Percentiles rank a stretch among this genome's conserved stretches.
These are phyloP conservation scores for Anthoceros angustus DNA, from an alignment of 225 moss, liverwort and hornwort genomes.

Conservation along the genomic window DNA sequence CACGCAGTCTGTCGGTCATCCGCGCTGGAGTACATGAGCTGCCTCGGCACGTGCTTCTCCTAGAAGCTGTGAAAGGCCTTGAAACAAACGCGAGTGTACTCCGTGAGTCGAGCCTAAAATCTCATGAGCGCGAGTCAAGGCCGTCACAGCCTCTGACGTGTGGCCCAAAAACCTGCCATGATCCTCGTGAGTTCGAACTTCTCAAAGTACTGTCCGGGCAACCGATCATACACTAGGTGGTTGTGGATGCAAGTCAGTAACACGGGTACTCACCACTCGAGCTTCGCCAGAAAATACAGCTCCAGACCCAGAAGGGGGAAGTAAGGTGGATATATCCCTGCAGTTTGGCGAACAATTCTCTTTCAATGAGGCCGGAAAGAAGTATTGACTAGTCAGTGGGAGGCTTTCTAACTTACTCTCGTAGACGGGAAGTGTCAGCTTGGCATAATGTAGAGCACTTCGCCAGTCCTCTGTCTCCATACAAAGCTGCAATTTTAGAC, in stretches of 20 bases:
- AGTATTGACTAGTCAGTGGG: constrained; percentile 11
- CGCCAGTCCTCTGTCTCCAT: constrained; percentile 68
- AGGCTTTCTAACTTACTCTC: constrained; percentile 34
- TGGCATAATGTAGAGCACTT: constrained; percentile 53
- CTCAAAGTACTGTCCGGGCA: neutral
- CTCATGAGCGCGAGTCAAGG: constrained; percentile 33
- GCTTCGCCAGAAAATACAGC: constrained; percentile 62
- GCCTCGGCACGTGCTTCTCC: constrained; percentile 57
- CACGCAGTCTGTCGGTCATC: neutral
- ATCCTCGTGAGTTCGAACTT: neutral
- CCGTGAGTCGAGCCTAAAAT: constrained; percentile 63
- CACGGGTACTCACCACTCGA: constrained; percentile 44
- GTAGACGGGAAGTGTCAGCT: constrained; percentile 55
- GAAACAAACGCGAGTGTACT: constrained; percentile 37
- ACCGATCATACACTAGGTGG: neutral
- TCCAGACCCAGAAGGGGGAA: constrained; percentile 87
- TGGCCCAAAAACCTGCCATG: constrained; percentile 43
- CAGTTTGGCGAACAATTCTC: neutral
- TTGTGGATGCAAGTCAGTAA: too few relatives aligned
- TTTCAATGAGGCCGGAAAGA: neutral
- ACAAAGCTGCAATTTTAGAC: constrained; percentile 39
- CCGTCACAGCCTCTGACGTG: constrained; percentile 31
- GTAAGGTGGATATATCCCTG: constrained; percentile 51
- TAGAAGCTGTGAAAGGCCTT: constrained; percentile 34
- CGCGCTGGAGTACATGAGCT: constrained; percentile 14